phyloP scores from a whole-genome alignment of 2,329 filamentous ascomycete species.

The Cordyceps tenuipes region DNA sequence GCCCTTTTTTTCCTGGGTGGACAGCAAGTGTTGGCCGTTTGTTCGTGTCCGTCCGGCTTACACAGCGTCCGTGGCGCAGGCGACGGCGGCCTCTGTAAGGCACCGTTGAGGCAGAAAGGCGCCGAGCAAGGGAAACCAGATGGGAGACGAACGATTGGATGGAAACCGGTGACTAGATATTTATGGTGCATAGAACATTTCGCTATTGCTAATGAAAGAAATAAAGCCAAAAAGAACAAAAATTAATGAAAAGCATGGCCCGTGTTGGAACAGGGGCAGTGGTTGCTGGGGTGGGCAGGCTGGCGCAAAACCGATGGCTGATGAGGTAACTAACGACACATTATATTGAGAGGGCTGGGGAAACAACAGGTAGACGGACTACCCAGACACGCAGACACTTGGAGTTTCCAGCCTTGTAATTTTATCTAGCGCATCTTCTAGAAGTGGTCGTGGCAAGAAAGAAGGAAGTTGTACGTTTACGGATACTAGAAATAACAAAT shows the following conservation, averaged over 20 bases:
- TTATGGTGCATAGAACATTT: neutral
- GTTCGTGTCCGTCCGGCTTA: neutral
- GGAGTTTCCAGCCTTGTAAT: neutral
- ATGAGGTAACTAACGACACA: neutral
- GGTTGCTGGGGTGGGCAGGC: constrained; percentile 5
- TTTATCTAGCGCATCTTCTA: neutral
- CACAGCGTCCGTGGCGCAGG: constrained; percentile 9
- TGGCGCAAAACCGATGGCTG: constrained; percentile 6
- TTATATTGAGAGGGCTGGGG: constrained; percentile 7
- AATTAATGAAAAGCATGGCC: neutral
- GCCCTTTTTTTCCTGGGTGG: neutral
- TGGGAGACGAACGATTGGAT: neutral
- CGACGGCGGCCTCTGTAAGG: neutral
- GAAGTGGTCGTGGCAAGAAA: neutral
- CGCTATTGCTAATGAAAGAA: neutral
- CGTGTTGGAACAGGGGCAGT: neutral
- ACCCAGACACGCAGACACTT: neutral
- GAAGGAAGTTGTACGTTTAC: no score
- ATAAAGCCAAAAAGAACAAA: neutral
- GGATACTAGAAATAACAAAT: neutral
- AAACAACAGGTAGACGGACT: neutral
- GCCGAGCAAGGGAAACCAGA: neutral
- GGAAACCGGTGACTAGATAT: neutral
- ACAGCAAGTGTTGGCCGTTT: neutral
- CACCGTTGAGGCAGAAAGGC: neutral